phyloP scores from a whole-genome alignment of 2,329 filamentous ascomycete species.

The Aureobasidium namibiae region DNA sequence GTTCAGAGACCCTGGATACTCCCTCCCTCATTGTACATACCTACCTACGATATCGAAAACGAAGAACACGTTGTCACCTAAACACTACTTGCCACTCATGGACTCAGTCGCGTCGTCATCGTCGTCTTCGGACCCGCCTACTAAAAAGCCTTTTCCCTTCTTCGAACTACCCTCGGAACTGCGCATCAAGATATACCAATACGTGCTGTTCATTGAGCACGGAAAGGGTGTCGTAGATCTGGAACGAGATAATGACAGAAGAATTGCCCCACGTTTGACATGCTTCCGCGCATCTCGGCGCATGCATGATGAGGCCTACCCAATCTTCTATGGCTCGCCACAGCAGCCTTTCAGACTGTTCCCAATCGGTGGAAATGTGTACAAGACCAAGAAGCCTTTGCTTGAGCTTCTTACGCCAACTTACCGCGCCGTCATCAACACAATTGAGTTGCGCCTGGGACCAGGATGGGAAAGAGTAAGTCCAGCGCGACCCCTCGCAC shows the following conservation, averaged over 20 bases:
- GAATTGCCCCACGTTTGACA: slow-evolving; percentile 48
- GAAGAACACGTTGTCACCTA: neutral
- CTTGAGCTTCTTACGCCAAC: slow-evolving; percentile 55
- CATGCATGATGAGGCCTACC: slow-evolving; percentile 55
- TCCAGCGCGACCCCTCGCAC: neutral
- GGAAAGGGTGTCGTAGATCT: slow-evolving; percentile 47
- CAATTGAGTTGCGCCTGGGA: slow-evolving; percentile 62
- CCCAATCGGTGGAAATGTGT: slow-evolving; percentile 56
- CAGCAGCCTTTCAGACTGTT: slow-evolving; percentile 58
- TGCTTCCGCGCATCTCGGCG: slow-evolving; percentile 54
- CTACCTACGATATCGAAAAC: neutral
- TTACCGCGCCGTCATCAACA: slow-evolving; percentile 53
- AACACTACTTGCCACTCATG: neutral
- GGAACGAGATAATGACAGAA: slow-evolving; percentile 56
- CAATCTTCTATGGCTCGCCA: slow-evolving; percentile 52
- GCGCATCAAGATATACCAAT: slow-evolving; percentile 59
- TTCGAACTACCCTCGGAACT: slow-evolving; percentile 61
- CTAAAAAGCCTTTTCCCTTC: slow-evolving; percentile 49
- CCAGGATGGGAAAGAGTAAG: slow-evolving; percentile 56
- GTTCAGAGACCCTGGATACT: neutral
- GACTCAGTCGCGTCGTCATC: neutral
- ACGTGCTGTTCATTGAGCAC: slow-evolving; percentile 41
- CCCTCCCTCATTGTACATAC: neutral
- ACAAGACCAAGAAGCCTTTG: slow-evolving; percentile 65
- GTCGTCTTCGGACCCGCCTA: neutral